Evolutionary conservation across 1,284 basidiomycete species (phyloP).

Genomic region (Moesziomyces antarcticus): DNA sequence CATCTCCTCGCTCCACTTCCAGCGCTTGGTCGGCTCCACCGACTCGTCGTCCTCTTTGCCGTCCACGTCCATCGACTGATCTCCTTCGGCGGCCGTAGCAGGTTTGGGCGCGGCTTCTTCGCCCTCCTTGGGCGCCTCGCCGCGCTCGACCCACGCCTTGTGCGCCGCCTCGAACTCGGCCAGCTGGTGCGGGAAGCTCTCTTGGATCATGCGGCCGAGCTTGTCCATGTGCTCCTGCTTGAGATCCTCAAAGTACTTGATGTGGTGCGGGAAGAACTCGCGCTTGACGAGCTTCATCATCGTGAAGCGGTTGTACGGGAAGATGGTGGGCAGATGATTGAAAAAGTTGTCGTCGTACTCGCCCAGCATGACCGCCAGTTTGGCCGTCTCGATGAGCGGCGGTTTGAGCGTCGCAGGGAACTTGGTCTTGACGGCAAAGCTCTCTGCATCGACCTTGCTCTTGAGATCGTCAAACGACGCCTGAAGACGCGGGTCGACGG

Average conservation of each 20-base stretch:
- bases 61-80: constrained; percentile 35
- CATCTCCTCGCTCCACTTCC: constrained; percentile 64
- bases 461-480: constrained; percentile 75
- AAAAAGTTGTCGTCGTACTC: constrained; percentile 94
- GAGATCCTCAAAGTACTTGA: constrained; percentile 53
- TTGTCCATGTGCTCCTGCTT: constrained; percentile 60
- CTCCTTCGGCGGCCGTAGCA: neutral
- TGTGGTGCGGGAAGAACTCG: constrained; percentile 63
- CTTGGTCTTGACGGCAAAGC: constrained; percentile 76
- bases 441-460: constrained; percentile 70
- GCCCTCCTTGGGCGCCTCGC: constrained; percentile 39
- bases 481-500: constrained; percentile 76
- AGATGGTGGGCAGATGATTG: constrained; percentile 83
- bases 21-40: constrained; percentile 56
- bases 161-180: constrained; percentile 55
- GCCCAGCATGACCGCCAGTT: constrained; percentile 81
- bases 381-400: constrained; percentile 76
- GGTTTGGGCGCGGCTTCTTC: constrained; percentile 11
- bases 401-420: constrained; percentile 86
- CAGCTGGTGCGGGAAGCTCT: constrained; percentile 50
- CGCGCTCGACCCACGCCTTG: constrained; percentile 45
- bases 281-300: constrained; percentile 67
- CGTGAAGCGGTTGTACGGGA: constrained; percentile 89
- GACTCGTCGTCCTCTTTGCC: constrained; percentile 36
- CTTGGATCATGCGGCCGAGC: constrained; percentile 47